phyloP scores from a whole-genome alignment of 768 basidiomycete genomes.

The Trametopsis cervina region DNA sequence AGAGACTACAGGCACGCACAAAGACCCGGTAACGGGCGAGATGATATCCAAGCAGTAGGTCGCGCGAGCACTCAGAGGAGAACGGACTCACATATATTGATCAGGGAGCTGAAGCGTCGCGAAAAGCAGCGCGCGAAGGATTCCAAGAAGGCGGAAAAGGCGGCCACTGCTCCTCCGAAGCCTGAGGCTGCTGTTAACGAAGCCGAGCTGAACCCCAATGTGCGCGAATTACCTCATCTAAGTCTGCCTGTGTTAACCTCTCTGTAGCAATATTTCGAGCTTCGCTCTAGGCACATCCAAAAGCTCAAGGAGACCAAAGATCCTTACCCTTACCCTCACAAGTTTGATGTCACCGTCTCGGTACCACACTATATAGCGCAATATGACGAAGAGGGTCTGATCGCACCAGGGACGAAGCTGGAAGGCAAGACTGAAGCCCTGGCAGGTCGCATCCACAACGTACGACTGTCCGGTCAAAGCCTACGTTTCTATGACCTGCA shows the following conservation, averaged over 20 bases:
- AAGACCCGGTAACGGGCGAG: constrained; percentile 90
- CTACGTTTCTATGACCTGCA: constrained; percentile 92
- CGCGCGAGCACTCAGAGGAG: constrained; percentile 14
- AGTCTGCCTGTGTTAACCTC: background rate
- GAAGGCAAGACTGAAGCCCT: constrained; percentile 53
- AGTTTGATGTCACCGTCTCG: constrained; percentile 85
- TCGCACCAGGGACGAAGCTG: constrained; percentile 60
- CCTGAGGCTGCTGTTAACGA: constrained; percentile 43
- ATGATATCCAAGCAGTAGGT: constrained; percentile 94
- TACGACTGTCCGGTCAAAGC: constrained; percentile 76
- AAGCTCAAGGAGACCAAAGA: constrained; percentile 76
- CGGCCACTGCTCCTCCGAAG: constrained; percentile 42
- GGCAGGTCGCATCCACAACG: constrained; percentile 89
- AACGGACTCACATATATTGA: constrained; percentile 20
- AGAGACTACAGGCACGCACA: constrained; percentile 35
- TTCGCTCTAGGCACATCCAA: constrained; percentile 83
- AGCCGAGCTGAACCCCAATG: constrained; percentile 87
- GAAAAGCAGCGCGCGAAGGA: constrained; percentile 73
- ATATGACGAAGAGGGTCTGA: constrained; percentile 69
- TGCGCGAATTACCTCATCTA: constrained; percentile 35
- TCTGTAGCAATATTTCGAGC: constrained; percentile 90
- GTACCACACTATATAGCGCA: constrained; percentile 65
- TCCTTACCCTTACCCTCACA: constrained; percentile 98
- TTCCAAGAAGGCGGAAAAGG: constrained; percentile 73
- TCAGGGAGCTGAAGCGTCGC: constrained; percentile 90